phyloP scores from a whole-genome alignment of 257 asterid genomes.

The Plantago major region DNA sequence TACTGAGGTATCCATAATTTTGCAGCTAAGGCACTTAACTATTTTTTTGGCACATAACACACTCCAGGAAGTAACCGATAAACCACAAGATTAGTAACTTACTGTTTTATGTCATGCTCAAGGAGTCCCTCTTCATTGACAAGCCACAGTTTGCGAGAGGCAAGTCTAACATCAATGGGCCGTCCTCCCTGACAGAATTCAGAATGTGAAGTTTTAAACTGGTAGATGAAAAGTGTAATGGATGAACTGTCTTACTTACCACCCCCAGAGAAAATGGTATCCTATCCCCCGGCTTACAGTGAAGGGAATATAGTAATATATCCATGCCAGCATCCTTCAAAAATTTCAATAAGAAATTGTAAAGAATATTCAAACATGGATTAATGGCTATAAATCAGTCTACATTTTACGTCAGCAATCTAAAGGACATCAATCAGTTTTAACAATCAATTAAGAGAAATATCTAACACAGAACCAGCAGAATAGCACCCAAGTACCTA shows the following conservation, averaged over 20 bases:
- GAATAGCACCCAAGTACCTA: too few species aligned
- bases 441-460: background rate
- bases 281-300: conserved; percentile 51
- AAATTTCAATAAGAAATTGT: conserved; percentile 22
- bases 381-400: conserved; percentile 4
- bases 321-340: conserved; percentile 49
- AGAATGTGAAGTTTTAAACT: conserved; percentile 11
- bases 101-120: conserved; percentile 50
- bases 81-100: conserved; percentile 27
- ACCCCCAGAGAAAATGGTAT: conserved; percentile 49
- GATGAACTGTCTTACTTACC: conserved; percentile 36
- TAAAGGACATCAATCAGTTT: conserved; percentile 2
- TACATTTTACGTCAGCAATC: conserved; percentile 5
- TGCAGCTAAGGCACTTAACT: too few species aligned
- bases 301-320: conserved; percentile 46
- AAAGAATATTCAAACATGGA: conserved; percentile 17
- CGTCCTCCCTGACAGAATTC: conserved; percentile 50
- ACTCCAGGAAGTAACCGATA: background rate
- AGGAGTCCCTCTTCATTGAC: conserved; percentile 70
- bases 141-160: conserved; percentile 63
- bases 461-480: too few species aligned
- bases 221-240: conserved; percentile 4
- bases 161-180: conserved; percentile 62
- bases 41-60: too few species aligned
- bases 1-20: too few species aligned